These are phyloP conservation scores for Lichenothelia convexa DNA, from an alignment of 495 filamentous ascomycete species.

Conservation along the genomic window DNA sequence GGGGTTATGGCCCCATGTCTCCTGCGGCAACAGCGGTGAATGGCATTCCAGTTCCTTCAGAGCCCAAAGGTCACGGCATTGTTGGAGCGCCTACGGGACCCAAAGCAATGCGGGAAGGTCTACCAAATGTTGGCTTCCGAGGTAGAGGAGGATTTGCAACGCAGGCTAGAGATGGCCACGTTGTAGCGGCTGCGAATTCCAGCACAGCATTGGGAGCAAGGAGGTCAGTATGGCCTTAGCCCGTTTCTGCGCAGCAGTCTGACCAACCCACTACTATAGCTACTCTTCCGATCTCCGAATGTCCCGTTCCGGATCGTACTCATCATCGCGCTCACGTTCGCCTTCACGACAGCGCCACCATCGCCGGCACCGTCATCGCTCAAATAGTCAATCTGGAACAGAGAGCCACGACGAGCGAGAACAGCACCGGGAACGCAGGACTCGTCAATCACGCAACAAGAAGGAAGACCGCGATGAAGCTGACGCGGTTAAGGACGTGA, in stretches of 20 bases:
- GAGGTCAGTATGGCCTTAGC: background rate
- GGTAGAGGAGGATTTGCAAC: slow-evolving; percentile 19
- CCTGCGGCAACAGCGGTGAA: too few species aligned
- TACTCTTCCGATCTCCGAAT: too few species aligned
- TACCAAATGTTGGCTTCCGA: slow-evolving; percentile 51
- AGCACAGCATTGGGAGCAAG: background rate
- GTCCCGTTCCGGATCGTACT: too few species aligned
- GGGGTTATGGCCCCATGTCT: too few species aligned
- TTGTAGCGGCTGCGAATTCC: background rate
- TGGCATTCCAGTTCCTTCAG: too few species aligned
- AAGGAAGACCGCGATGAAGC: slow-evolving; percentile 19
- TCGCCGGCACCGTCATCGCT: slow-evolving; percentile 3
- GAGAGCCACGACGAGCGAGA: slow-evolving; percentile 27
- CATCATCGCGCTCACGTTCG: slow-evolving; percentile 2
- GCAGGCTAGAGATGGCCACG: background rate
- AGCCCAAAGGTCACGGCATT: too few species aligned
- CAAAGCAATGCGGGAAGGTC: slow-evolving; percentile 78
- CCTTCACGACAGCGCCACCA: slow-evolving; percentile 2
- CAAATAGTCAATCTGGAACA: slow-evolving; percentile 25
- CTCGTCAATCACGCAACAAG: slow-evolving; percentile 27
- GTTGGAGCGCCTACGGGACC: slow-evolving; percentile 64
- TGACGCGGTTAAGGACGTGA: slow-evolving; percentile 5
- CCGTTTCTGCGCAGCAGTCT: too few species aligned
- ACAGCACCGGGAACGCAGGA: slow-evolving; percentile 25
- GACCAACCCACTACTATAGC: too few species aligned